Evolutionary conservation across 345 rosid species (phyloP), one percentile per base, ranked within the genome.

Genomic region (Gossypium stocksii): DNA sequence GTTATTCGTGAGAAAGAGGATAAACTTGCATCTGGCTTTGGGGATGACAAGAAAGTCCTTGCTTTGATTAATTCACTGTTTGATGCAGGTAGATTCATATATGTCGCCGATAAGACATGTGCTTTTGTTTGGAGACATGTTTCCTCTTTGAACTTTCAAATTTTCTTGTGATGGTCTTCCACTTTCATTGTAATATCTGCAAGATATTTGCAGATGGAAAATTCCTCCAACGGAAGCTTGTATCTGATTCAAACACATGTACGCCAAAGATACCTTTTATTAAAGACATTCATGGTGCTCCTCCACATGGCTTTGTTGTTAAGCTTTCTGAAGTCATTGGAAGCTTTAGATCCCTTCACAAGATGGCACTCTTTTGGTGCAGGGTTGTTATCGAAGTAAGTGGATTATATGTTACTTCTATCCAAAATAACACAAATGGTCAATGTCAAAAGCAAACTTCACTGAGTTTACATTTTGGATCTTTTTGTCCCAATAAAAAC

Each of bases 321-420:
- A 92, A 93, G 85, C 76, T 95, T 76, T 87, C 99, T 78, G 99
- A 92, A 86, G 93, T 95, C 66, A 86, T 93, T 79, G 99, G 99
- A 78, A 90, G 90, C 80, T 89, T 93, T 83, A 89, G 84, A 87
- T 85, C 91, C 62, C 76, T 91, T 75, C 82, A 81, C 77, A 85
- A 83, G 81, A 93, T 95, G 99, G 91, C 91, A 70, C 79, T 90
- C 72, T 82, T 95, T 80, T 95, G 99, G 99, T 80, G 84, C 88
- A 90, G 70, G 83, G 87, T 89, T 74, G 91, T 95, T 76, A 82
- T 80, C 27, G 96, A 93, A 82, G 99, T 95, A 83, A 87, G 97
- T 87, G 66, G 59, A 58, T 25, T 54, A 12, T 67, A 22, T 29
- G 27, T 75, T 51, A 66, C 38, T 80, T 20, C 74, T 61, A 19